A percentile compares a stretch with the other conserved stretches of the same genome.
phyloP scores from a whole-genome alignment of 2,329 filamentous ascomycete genomes.

The Fusarium humuli region DNA sequence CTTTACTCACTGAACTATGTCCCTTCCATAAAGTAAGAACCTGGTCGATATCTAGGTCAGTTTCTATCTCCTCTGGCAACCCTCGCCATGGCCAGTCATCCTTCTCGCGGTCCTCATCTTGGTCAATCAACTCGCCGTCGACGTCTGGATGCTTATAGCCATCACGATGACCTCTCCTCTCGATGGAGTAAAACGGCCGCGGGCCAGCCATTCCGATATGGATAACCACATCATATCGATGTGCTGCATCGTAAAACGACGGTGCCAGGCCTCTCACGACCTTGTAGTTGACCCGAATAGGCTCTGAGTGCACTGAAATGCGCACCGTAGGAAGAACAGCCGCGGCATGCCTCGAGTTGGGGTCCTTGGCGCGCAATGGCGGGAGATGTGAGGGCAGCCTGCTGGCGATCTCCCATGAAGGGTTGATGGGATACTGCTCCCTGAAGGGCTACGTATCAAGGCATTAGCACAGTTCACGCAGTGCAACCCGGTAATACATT shows the following conservation, averaged over 20 bases:
- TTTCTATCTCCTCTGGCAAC: conserved; percentile 66
- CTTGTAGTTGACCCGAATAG: conserved; percentile 78
- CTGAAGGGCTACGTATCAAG: conserved; percentile 74
- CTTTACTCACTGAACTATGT: conserved; percentile 59
- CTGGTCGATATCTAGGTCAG: conserved; percentile 68
- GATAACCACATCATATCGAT: conserved; percentile 72
- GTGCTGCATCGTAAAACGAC: conserved; percentile 63
- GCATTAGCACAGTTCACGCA: conserved; percentile 29
- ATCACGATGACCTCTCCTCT: conserved; percentile 76
- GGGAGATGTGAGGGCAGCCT: conserved; percentile 74
- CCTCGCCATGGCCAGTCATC: conserved; percentile 66
- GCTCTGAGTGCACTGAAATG: conserved; percentile 72
- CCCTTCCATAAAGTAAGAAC: conserved; percentile 67
- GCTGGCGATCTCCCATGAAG: conserved; percentile 82
- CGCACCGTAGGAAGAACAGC: conserved; percentile 61
- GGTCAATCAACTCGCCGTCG: conserved; percentile 69
- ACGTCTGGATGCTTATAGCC: conserved; percentile 78
- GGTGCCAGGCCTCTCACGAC: conserved; percentile 74
- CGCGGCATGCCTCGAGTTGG: conserved; percentile 45
- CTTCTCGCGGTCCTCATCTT: conserved; percentile 62
- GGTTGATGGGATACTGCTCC: conserved; percentile 77
- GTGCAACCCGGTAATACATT: background rate
- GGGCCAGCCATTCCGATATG: conserved; percentile 85
- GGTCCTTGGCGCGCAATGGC: conserved; percentile 58
- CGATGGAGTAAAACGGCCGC: conserved; percentile 74